A percentile compares a stretch with the other conserved stretches of the same genome.
Evolutionary conservation across 768 basidiomycete genomes (phyloP).

Genomic region (Suillus fuscotomentosus): DNA sequence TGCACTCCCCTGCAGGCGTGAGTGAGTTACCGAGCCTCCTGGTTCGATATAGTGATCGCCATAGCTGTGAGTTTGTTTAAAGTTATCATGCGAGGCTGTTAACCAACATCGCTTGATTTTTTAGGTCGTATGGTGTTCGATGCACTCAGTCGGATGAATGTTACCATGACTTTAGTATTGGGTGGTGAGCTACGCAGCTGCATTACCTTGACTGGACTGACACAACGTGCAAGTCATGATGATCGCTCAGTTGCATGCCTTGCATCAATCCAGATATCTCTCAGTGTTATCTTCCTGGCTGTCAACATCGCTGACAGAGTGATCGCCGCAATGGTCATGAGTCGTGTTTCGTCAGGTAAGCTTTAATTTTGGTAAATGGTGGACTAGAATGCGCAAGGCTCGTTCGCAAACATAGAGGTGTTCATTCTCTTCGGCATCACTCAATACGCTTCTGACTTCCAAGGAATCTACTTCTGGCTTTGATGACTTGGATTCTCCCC

Average conservation of each 20-base stretch:
- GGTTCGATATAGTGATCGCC: too few species aligned
- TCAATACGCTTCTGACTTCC: neutral
- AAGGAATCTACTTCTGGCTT: neutral
- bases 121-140: neutral
- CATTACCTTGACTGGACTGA: neutral
- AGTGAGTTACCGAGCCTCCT: neutral
- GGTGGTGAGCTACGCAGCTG: neutral
- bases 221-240: neutral
- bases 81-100: neutral
- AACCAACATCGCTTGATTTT: neutral
- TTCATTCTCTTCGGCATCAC: neutral
- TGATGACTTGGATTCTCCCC: neutral
- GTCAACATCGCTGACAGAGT: neutral
- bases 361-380: neutral
- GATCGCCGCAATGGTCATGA: neutral
- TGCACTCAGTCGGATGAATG: neutral
- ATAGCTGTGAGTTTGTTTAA: neutral
- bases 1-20: neutral
- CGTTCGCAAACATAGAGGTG: neutral
- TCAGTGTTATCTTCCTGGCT: neutral
- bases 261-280: neutral
- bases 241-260: neutral
- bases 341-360: neutral
- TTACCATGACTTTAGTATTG: neutral
- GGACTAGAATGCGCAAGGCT: neutral